These are phyloP conservation scores for Annona cherimola DNA, from an alignment of 164 flowering plant species.

Conservation along the genomic window DNA sequence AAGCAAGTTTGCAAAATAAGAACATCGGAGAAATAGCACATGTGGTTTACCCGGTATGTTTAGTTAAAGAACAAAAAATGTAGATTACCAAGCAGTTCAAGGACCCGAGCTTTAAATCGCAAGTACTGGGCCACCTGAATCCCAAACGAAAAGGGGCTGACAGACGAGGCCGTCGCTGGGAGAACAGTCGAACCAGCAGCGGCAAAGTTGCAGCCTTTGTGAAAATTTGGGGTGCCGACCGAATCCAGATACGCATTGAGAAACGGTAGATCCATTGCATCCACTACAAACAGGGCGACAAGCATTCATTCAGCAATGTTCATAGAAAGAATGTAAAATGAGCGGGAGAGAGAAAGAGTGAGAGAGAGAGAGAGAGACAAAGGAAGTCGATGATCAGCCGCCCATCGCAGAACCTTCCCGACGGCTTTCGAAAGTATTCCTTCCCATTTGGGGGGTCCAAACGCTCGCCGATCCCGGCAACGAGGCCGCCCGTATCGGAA, in stretches of 20 bases:
- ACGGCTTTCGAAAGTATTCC: conserved; percentile 35
- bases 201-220: conserved; percentile 85
- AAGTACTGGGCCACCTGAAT: conserved; percentile 81
- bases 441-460: conserved; percentile 54
- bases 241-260: conserved; percentile 87
- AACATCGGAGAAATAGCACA: not conserved
- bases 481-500: conserved; percentile 59
- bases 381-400: conserved; percentile 64
- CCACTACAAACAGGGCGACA: conserved; percentile 38
- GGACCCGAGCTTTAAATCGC: conserved; percentile 62
- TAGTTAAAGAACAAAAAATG: not conserved
- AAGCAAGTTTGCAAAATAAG: not conserved
- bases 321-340: no score
- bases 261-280: conserved; percentile 74
- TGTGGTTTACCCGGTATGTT: not conserved
- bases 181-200: conserved; percentile 79
- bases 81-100: conserved; percentile 44
- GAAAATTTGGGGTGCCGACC: conserved; percentile 58
- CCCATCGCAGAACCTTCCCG: conserved; percentile 71
- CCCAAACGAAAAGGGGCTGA: conserved; percentile 84
- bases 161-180: conserved; percentile 63
- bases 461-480: conserved; percentile 36
- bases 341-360: no score
- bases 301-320: no score
- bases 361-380: conserved; percentile 17